These are phyloP conservation scores for Chlamydomonas urium DNA, from an alignment of 139 green algal species.

Conservation along the genomic window DNA sequence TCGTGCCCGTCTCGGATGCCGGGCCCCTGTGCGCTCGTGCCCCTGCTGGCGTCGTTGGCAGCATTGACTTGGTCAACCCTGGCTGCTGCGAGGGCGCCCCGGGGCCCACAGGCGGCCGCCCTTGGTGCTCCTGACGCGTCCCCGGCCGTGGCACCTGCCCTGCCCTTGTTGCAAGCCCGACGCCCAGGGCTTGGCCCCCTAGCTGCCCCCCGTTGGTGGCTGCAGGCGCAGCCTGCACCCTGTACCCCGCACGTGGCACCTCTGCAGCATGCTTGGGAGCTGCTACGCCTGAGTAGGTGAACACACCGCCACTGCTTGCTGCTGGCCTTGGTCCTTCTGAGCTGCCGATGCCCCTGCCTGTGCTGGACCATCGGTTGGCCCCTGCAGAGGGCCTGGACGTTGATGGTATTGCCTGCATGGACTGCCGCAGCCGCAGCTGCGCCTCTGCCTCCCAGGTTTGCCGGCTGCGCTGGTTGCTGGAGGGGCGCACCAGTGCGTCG, in stretches of 20 bases:
- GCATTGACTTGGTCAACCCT: not conserved
- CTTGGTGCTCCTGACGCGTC: not conserved
- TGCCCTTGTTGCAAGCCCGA: no score
- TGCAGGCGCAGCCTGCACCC: not conserved
- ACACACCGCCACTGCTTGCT: not conserved
- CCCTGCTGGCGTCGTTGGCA: not conserved
- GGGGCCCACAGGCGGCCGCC: not conserved
- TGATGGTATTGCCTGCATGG: conserved; percentile 2
- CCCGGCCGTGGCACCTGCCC: no score
- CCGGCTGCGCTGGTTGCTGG: no score
- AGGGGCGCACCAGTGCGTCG: no score
- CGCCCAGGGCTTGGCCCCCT: no score
- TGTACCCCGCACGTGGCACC: not conserved
- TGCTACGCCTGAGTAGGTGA: not conserved
- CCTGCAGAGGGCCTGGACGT: not conserved
- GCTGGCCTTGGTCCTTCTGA: not conserved
- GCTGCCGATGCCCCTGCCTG: not conserved
- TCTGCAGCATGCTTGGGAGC: not conserved
- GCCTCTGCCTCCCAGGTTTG: conserved; percentile 5
- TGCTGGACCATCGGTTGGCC: not conserved
- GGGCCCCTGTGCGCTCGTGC: no score
- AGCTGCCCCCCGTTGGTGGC: no score
- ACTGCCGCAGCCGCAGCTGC: not conserved
- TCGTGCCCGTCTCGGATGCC: not conserved
- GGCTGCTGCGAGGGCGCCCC: not conserved